Evolutionary conservation across 495 filamentous ascomycete species (phyloP).

Genomic region (Parathielavia appendiculata): DNA sequence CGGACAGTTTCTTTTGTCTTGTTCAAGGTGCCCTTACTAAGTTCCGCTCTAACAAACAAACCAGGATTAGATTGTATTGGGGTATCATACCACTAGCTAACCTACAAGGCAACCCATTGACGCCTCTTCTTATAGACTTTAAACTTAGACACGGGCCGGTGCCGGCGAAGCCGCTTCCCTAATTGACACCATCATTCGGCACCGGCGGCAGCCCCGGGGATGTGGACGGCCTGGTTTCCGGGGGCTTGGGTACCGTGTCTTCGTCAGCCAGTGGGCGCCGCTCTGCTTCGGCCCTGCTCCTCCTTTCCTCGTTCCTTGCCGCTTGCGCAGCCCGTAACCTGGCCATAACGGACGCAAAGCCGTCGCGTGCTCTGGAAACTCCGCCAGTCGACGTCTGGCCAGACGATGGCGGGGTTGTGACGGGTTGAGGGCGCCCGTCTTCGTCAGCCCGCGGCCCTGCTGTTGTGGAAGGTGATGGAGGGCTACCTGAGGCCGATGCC

Average conservation of each 20-base stretch:
- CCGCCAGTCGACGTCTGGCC: conserved; percentile 3
- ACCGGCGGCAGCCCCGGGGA: too few relatives aligned
- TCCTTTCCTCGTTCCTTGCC: conserved; percentile 30
- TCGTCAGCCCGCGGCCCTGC: conserved; percentile 33
- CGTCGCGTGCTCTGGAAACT: conserved; percentile 15
- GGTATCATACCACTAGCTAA: too few relatives aligned
- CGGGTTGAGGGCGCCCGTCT: conserved; percentile 13
- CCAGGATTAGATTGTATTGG: too few relatives aligned
- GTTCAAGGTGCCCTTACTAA: too few relatives aligned
- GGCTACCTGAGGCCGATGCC: conserved; percentile 4
- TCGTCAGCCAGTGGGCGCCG: not conserved
- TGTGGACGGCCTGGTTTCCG: too few relatives aligned
- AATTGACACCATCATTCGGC: too few relatives aligned
- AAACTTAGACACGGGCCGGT: too few relatives aligned
- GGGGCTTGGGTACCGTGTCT: not conserved
- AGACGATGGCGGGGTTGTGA: conserved; percentile 8
- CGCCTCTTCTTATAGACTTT: too few relatives aligned
- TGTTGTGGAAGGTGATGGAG: conserved; percentile 18
- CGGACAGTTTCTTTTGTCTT: too few relatives aligned
- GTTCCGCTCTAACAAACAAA: too few relatives aligned
- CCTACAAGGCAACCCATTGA: too few relatives aligned
- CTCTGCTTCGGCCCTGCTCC: conserved; percentile 14
- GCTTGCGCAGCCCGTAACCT: conserved; percentile 40
- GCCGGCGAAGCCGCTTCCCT: too few relatives aligned
- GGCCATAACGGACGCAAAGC: conserved; percentile 38